Conservation (phyloP, 83 land plant species). For the Picea mariana region DNA sequence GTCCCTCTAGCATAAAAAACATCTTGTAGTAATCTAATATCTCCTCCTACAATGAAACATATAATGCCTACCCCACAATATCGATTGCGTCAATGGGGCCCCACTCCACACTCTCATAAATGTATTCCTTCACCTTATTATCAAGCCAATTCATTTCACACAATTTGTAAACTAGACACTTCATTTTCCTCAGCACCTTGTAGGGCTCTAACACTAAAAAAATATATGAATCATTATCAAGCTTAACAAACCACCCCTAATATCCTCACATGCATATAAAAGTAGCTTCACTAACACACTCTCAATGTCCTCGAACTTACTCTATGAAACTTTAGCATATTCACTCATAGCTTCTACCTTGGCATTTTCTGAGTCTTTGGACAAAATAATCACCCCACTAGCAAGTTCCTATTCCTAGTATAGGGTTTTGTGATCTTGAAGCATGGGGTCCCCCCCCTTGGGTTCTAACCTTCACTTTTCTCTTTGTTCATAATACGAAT, state of each 20-base stretch:
- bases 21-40: slow-evolving; percentile 87
- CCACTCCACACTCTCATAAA: slow-evolving; percentile 64
- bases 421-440: background rate
- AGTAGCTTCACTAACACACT: slow-evolving; percentile 85
- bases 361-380: slow-evolving; percentile 74
- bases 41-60: slow-evolving; percentile 92
- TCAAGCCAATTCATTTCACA: slow-evolving; percentile 95
- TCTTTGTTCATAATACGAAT: slow-evolving; percentile 67
- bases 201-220: slow-evolving; percentile 54
- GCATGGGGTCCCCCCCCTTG: slow-evolving; percentile 19
- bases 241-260: slow-evolving; percentile 84
- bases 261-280: slow-evolving; percentile 88
- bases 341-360: slow-evolving; percentile 73
- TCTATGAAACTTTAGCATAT: slow-evolving; percentile 54
- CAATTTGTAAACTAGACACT: slow-evolving; percentile 67
- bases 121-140: slow-evolving; percentile 72
- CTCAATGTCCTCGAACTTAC: slow-evolving; percentile 74
- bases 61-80: slow-evolving; percentile 95
- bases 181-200: slow-evolving; percentile 56
- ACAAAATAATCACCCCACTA: slow-evolving; percentile 72
- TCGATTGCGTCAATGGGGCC: slow-evolving; percentile 81
- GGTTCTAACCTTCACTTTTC: slow-evolving; percentile 31
- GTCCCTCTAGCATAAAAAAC: slow-evolving; percentile 87
- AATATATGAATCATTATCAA: slow-evolving; percentile 58
- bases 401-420: slow-evolving; percentile 18